Base-by-base conservation (phyloP, 1,284 basidiomycete genomes). In the Cerrena zonata region DNA sequence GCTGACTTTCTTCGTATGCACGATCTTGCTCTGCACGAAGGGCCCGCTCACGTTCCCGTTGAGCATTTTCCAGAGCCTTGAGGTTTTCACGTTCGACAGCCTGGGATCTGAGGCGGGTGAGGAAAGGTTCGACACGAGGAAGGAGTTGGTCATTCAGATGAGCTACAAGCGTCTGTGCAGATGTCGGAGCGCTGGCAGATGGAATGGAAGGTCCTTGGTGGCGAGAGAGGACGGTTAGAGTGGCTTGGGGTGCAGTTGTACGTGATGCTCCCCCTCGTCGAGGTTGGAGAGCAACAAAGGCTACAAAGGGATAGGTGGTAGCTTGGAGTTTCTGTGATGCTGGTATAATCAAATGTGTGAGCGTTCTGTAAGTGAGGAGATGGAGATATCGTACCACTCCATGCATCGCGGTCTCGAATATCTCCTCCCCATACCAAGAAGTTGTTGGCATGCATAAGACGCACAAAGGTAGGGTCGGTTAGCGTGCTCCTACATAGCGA, bases 291-390 rank as follows among this genome's bases (percentile, higher is more conserved):
- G 91, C 86, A 44, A 95, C 70, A 65, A 97, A 98, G 0, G 91
- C 89, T 45, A 98, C 76, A 55, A 94, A 94, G 0, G 94, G 94
- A 60, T 89, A 96, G 0, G 92, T 93, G 2, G 92, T 95, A 1
- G 86, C 84, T 59, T 91, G 85, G 0, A 96, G 73, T 57, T 94
- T 93, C 60, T 90, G 84, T 1, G 90, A 74, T 5, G 91, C 93
- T 91, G 62, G 45, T 52, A 44, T 46, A 30, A 23, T 25, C 37
- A 25, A 42, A n/a, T 11, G 48, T 34, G n/a, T n/a, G n/a, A n/a
- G n/a, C 30, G 30, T 34, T 34, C 30, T 7, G 7, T 7, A 34
- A 15, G 30, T 45, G 1, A 27, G 4, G 22, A n/a, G n/a, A n/a
- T n/a, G n/a, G n/a, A n/a, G n/a, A n/a, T 18, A 30, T 65, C 78